Evolutionary conservation across 495 filamentous ascomycete species (phyloP), one percentile per base, ranked within the genome.

Genomic region (Glutinoglossum americanum): DNA sequence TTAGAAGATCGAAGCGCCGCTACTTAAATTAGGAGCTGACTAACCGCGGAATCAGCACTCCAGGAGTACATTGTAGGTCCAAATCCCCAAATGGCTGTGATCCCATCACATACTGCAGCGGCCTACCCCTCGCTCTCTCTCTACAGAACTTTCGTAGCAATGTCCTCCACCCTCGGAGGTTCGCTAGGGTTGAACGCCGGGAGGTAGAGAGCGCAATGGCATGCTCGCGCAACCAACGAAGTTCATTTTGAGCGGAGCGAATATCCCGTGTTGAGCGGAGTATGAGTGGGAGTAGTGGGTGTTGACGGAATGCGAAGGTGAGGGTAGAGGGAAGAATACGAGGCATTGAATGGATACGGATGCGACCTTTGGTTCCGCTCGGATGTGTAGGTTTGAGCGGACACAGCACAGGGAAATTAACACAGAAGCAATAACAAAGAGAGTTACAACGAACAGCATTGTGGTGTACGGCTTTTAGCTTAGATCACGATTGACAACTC

Each of bases 61-160:
- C 85, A 15, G 71, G 75, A 37, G 70, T 68, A 62, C 87, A 94
- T 41, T 74, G 68, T n/a, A 98, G 85, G 44, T 89, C 81, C 13
- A 95, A 67, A 1, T 80, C 71, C 0, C 89, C 89, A 65, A 98
- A 96, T 13, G 85, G 89, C 64, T 97, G 89, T 17, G 80, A 80
- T 0, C 89, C 89, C 3, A 98, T 72, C 11, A 96, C 76, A 64
- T 96, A 98, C 64, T 97, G 92, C 7, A 98, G 70, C 0, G 92
- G 92, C 39, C 76, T 69, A 0, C 89, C 89, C 28, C 60, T 67
- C 1, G 77, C 74, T 41, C 92, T 74, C 37, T 74, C 64, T 13
- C 65, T 57, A 57, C 81, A 87, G 19, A 65, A 57, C 1, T 25
- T 33, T 17, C 54, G 47, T 45, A 70, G 51, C 19, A 64, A 23